These are phyloP conservation scores for Lactarius akahatsu DNA, from an alignment of 768 basidiomycete species.

Conservation along the genomic window DNA sequence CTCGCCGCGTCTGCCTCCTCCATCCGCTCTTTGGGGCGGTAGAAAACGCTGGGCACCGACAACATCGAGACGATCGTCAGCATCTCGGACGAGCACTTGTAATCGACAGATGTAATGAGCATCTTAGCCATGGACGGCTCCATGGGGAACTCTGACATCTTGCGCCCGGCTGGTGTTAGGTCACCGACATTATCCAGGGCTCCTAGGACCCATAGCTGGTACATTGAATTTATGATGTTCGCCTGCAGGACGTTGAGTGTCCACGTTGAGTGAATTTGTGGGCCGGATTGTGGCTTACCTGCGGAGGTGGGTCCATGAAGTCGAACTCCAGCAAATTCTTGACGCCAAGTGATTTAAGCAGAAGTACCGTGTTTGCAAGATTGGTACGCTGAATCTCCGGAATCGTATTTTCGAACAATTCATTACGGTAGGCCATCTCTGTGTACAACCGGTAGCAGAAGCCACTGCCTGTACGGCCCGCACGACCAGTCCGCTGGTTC, in stretches of 20 bases:
- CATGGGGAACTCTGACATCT: conserved; percentile 99
- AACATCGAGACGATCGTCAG: conserved; percentile 99
- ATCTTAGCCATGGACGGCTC: conserved; percentile 99
- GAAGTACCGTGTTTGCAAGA: conserved; percentile 91
- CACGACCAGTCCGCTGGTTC: conserved; percentile 92
- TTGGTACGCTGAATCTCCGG: conserved; percentile 99
- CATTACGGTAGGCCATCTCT: conserved; percentile 94
- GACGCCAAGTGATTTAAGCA: conserved; percentile 94
- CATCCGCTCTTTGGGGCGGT: conserved; percentile 94
- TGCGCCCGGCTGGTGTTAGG: conserved; percentile 84
- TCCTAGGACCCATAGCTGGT: conserved; percentile 98
- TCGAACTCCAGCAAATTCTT: conserved; percentile 98
- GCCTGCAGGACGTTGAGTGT: conserved; percentile 48
- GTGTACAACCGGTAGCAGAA: conserved; percentile 97
- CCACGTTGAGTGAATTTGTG: not conserved
- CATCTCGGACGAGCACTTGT: conserved; percentile 93
- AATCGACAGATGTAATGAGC: conserved; percentile 93
- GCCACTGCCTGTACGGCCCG: conserved; percentile 93
- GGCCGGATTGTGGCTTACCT: conserved; percentile 46
- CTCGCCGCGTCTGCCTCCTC: conserved; percentile 97
- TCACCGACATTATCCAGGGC: conserved; percentile 98
- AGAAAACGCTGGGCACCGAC: conserved; percentile 96
- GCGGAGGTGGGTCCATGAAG: conserved; percentile 99
- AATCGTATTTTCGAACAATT: conserved; percentile 93
- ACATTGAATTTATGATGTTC: conserved; percentile 99